These are phyloP conservation scores for Seiridium cupressi DNA, from an alignment of 2,329 filamentous ascomycete genomes.

Conservation along the genomic window DNA sequence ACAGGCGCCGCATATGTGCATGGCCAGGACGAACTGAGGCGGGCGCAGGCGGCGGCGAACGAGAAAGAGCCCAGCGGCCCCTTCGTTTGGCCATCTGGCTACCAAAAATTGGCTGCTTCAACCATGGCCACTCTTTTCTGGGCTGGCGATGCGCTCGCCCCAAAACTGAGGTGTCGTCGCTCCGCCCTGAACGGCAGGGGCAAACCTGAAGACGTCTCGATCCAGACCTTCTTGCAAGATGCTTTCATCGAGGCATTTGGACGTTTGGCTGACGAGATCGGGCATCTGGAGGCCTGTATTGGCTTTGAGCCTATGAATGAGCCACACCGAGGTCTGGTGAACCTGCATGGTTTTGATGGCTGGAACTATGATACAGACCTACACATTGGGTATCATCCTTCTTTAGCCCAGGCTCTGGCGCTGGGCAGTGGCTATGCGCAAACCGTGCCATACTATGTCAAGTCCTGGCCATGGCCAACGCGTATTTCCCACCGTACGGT, in stretches of 20 bases:
- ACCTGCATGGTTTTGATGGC: conserved; percentile 34
- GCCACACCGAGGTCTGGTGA: conserved; percentile 38
- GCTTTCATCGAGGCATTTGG: conserved; percentile 34
- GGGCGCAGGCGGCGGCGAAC: conserved; percentile 21
- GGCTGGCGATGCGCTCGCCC: conserved; percentile 24
- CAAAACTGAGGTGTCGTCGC: conserved; percentile 16
- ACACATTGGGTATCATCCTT: conserved; percentile 38
- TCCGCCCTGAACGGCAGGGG: background rate
- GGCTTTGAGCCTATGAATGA: conserved; percentile 43
- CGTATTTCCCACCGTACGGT: conserved; percentile 31
- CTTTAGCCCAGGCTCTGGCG: conserved; percentile 34
- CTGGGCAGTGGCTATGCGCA: conserved; percentile 37
- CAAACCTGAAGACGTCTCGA: conserved; percentile 17
- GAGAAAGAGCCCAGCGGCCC: conserved; percentile 32
- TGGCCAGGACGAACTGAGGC: conserved; percentile 30
- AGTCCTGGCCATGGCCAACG: conserved; percentile 40
- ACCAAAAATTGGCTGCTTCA: conserved; percentile 35
- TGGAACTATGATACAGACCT: conserved; percentile 42
- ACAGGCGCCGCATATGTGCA: conserved; percentile 32
- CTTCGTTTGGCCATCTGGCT: conserved; percentile 35
- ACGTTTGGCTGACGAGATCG: conserved; percentile 29
- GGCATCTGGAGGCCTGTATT: conserved; percentile 31
- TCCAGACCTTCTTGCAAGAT: conserved; percentile 28
- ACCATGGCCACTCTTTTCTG: conserved; percentile 26
- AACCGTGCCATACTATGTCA: conserved; percentile 35